Evolutionary conservation across 352 stramenopile genomes (phyloP).

Genomic region (Phytophthora fragariaefolia): DNA sequence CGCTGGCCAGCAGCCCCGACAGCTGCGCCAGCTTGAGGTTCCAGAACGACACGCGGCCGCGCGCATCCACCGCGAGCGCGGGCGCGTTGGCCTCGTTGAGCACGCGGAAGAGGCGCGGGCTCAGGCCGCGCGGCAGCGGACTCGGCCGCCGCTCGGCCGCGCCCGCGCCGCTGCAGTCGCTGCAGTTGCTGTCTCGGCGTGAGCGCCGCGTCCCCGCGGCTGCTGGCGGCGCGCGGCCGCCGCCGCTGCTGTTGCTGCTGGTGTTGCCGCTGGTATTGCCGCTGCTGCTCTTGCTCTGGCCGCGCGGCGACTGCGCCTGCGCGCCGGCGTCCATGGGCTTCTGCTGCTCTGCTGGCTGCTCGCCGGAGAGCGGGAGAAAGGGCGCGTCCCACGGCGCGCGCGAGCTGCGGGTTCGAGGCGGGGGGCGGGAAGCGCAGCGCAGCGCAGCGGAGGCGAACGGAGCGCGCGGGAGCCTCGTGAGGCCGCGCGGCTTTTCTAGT

Average conservation of each 20-base stretch:
- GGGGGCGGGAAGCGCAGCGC: not conserved
- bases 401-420: not conserved
- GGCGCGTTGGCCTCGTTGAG: constrained; percentile 65
- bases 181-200: constrained; percentile 32
- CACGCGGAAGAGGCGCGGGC: constrained; percentile 45
- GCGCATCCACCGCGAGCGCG: constrained; percentile 45
- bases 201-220: constrained; percentile 23
- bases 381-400: constrained; percentile 26
- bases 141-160: constrained; percentile 20
- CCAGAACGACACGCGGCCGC: constrained; percentile 66
- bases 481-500: constrained; percentile 16
- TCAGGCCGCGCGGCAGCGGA: constrained; percentile 2
- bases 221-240: not conserved
- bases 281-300: constrained; percentile 2
- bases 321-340: too few species aligned
- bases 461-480: not conserved
- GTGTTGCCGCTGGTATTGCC: not conserved
- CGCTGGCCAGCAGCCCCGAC: constrained; percentile 34
- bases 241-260: not conserved
- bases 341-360: constrained; percentile 1
- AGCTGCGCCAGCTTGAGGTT: constrained; percentile 63
- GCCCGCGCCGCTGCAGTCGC: constrained; percentile 12
- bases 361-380: constrained; percentile 23
- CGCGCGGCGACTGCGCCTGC: constrained; percentile 3
- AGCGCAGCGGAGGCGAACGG: not conserved